Evolutionary conservation across 2,329 filamentous ascomycete species (phyloP), one percentile per base, ranked within the genome.

Genomic region (Xylariaceae sp.): DNA sequence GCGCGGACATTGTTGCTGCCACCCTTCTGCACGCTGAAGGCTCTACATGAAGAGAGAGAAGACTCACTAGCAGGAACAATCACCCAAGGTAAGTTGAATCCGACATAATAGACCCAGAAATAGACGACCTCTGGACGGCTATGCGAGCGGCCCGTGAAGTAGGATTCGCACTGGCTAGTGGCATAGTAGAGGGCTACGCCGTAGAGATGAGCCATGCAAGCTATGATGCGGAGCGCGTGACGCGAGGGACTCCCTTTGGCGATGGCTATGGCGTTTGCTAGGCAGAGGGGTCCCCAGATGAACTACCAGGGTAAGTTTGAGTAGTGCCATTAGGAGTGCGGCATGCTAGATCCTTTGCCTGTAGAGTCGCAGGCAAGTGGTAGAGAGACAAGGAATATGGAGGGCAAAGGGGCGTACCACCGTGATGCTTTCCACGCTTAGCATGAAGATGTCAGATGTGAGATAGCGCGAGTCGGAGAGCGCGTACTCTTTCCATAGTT

Each of bases 401-500:
- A 18, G 18, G 27, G n/a, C 31, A 10, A 11, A 7, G 40, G 18
- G n/a, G 15, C 83, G 62, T 71, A 91, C 87, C 39, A 83, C 83
- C 1, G 90, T 95, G 54, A 95, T 82, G 15, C 79, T 82, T 75
- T 96, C 90, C 68, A 95, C 85, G 66, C 87, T 91, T n/a, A 95
- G 74, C 59, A 94, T 90, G 61, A 95, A 90, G 1, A 85, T 78
- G 63, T 94, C 87, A 15, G 84, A 83, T 2, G 86, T 90, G 59
- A 96, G 73, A 64, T 96, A 96, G 39, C 90, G 80, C 47, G 90
- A 95, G 71, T 96, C 90, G 2, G 88, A 91, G 32, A 91, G 77
- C 3, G 88, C 79, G 66, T 96, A 96, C 69, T 96, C 90, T 66
- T 96, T 96, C 90, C 90, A 96, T 40, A 95, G 75, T 72, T 96